phyloP scores from a whole-genome alignment of 352 stramenopile genomes.

The Globisporangium yorkense region DNA sequence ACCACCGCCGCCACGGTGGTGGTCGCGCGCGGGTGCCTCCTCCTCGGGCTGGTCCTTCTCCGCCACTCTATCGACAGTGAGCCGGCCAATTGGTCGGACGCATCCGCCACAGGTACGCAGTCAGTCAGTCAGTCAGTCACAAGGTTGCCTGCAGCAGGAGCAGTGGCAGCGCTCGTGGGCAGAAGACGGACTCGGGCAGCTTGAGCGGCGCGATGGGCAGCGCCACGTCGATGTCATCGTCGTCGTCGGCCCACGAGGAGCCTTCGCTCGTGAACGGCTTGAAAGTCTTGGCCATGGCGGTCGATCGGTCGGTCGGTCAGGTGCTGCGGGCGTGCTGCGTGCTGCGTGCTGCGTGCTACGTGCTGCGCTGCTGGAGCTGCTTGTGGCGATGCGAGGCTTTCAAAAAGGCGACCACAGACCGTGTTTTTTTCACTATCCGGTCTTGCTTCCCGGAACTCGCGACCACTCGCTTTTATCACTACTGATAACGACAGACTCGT shows the following conservation, averaged over 20 bases:
- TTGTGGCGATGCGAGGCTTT: background rate
- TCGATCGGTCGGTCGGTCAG: background rate
- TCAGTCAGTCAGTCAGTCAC: background rate
- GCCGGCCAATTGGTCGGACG: background rate
- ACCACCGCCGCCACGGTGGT: slow-evolving; percentile 8
- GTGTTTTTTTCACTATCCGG: background rate
- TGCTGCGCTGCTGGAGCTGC: background rate
- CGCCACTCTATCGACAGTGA: slow-evolving; percentile 16
- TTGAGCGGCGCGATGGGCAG: slow-evolving; percentile 35
- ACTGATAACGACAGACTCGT: background rate
- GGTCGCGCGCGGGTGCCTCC: slow-evolving; percentile 19
- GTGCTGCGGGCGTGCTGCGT: background rate
- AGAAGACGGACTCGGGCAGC: slow-evolving; percentile 35
- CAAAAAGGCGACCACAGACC: background rate
- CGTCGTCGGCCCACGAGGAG: slow-evolving; percentile 76
- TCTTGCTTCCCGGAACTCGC: background rate
- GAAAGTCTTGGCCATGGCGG: slow-evolving; percentile 59
- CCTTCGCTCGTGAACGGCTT: slow-evolving; percentile 30
- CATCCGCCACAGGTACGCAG: background rate
- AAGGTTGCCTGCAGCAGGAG: background rate
- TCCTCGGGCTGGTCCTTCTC: slow-evolving; percentile 20
- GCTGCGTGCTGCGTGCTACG: background rate
- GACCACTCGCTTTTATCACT: background rate
- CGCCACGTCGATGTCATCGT: slow-evolving; percentile 54
- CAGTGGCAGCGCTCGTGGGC: background rate